Evolutionary conservation across 306 rosid genomes (phyloP).

Genomic region (Cucurbita pepo): DNA sequence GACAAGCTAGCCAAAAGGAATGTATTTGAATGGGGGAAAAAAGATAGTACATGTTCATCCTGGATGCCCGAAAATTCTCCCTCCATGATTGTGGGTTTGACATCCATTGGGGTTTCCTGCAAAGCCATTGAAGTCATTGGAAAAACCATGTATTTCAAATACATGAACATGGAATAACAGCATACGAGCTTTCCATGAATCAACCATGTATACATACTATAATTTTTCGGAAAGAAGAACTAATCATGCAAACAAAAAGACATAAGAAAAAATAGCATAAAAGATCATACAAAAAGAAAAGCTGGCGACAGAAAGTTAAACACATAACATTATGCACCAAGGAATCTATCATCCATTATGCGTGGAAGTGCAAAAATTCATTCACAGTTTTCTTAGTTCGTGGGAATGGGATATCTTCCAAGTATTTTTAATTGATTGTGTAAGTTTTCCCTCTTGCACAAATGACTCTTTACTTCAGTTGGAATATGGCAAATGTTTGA

Average conservation of each 20-base stretch:
- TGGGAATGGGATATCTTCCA: no score
- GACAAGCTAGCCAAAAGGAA: conserved; percentile 11
- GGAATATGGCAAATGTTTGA: no score
- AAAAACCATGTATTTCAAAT: background rate
- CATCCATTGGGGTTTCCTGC: conserved; percentile 60
- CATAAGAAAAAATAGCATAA: background rate
- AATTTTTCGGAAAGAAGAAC: background rate
- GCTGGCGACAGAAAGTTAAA: no score
- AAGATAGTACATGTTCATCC: conserved; percentile 39
- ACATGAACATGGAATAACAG: background rate
- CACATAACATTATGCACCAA: no score
- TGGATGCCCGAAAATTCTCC: conserved; percentile 34
- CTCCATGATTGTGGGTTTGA: conserved; percentile 51
- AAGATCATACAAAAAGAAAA: no score
- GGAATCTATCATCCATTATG: no score
- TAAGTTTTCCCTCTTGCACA: no score
- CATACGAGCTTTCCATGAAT: background rate
- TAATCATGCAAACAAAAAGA: background rate
- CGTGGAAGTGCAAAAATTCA: no score
- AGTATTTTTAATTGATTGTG: no score
- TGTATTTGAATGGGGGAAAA: background rate
- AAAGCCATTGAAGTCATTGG: conserved; percentile 15
- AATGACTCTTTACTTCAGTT: no score
- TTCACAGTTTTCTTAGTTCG: no score
- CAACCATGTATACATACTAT: background rate